Percentiles rank a stretch among this genome's conserved stretches.
Evolutionary conservation across 441 rosid species (phyloP).

Genomic region (Croton setiger): DNA sequence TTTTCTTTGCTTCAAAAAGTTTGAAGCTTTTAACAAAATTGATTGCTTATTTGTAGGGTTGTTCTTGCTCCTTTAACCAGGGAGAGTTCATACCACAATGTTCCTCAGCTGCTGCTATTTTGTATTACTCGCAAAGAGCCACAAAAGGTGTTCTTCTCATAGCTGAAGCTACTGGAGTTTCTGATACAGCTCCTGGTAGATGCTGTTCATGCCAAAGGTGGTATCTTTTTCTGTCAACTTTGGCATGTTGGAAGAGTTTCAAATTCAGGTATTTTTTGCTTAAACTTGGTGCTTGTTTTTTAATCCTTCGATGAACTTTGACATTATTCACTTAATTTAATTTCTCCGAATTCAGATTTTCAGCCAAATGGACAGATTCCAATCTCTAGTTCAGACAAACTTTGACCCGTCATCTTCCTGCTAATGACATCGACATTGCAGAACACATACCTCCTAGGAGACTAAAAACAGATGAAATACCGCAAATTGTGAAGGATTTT

Average conservation of each 20-base stretch:
- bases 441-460: constrained; percentile 48
- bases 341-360: constrained; percentile 9
- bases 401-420: constrained; percentile 40
- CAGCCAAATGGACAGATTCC: constrained; percentile 39
- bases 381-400: constrained; percentile 31
- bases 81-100: constrained; percentile 40
- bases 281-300: neutral
- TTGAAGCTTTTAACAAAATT: too few relatives aligned
- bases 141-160: constrained; percentile 47
- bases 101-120: constrained; percentile 55
- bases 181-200: constrained; percentile 59
- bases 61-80: constrained; percentile 59
- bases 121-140: constrained; percentile 53
- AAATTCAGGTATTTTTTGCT: constrained; percentile 35
- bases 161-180: constrained; percentile 55
- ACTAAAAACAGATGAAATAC: constrained; percentile 43
- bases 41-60: constrained; percentile 28
- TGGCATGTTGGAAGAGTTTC: constrained; percentile 85
- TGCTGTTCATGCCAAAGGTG: constrained; percentile 67
- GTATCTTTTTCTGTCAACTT: constrained; percentile 63
- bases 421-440: constrained; percentile 42
- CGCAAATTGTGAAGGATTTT: constrained; percentile 42
- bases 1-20: too few relatives aligned
- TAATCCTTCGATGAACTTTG: too few relatives aligned
- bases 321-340: too few relatives aligned